Evolutionary conservation across 2,329 filamentous ascomycete species (phyloP).

Genomic region (Eurotiales sp.): DNA sequence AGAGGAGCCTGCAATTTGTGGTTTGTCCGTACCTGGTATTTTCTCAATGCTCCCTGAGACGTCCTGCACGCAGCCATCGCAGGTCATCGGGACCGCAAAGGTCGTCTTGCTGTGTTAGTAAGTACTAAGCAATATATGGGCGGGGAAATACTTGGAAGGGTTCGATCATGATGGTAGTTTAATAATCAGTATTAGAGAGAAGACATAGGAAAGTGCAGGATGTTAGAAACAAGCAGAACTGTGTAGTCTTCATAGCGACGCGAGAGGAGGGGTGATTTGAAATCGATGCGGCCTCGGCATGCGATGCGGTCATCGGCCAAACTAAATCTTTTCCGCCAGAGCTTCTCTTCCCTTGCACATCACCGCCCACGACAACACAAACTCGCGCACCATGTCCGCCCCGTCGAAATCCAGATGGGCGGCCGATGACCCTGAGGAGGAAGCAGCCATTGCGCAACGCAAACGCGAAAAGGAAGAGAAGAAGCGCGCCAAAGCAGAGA

Average conservation of each 20-base stretch:
- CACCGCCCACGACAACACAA: too few relatives aligned
- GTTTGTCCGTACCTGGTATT: slow-evolving; percentile 66
- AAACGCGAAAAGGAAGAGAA: slow-evolving; percentile 87
- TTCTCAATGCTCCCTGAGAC: slow-evolving; percentile 75
- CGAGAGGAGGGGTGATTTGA: slow-evolving; percentile 11
- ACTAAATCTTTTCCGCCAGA: not conserved
- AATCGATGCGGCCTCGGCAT: slow-evolving; percentile 16
- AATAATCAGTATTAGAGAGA: not conserved
- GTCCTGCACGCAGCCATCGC: slow-evolving; percentile 81
- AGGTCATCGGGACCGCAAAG: slow-evolving; percentile 92
- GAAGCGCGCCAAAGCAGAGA: slow-evolving; percentile 77
- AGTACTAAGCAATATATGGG: slow-evolving; percentile 4
- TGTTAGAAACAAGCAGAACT: not conserved
- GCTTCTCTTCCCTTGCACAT: not conserved
- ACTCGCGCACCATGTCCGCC: slow-evolving; percentile 50
- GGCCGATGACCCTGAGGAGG: slow-evolving; percentile 75
- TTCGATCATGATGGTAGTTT: slow-evolving; percentile 36
- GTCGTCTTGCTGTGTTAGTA: slow-evolving; percentile 61
- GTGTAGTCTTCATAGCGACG: not conserved
- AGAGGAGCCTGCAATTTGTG: too few relatives aligned
- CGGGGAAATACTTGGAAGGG: slow-evolving; percentile 43
- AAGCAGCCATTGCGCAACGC: slow-evolving; percentile 61
- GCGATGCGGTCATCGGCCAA: slow-evolving; percentile 12
- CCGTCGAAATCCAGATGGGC: slow-evolving; percentile 79
- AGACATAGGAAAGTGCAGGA: not conserved